phyloP scores from a whole-genome alignment of 2,329 filamentous ascomycete species.

The Hypoxylon sp. region DNA sequence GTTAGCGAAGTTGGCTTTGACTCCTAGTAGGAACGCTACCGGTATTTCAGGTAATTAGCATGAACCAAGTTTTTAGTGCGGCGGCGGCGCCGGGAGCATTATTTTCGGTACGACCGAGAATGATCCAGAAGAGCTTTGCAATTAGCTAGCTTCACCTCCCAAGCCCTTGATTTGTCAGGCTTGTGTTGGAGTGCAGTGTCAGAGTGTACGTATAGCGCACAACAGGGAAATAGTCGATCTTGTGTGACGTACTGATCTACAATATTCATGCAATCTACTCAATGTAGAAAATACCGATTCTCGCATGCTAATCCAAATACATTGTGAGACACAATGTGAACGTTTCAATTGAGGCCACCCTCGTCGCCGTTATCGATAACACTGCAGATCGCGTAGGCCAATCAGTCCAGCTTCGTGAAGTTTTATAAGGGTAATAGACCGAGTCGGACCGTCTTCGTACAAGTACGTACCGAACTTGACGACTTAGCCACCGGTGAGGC shows the following conservation, averaged over 20 bases:
- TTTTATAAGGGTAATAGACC: conserved; percentile 30
- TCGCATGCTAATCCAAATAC: not conserved
- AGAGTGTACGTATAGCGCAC: no score
- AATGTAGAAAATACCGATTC: not conserved
- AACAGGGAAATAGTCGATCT: not conserved
- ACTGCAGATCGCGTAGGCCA: conserved; percentile 24
- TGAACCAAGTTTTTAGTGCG: conserved; percentile 3
- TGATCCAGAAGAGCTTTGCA: conserved; percentile 16
- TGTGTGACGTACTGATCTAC: conserved; percentile 1
- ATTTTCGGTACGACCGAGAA: conserved; percentile 26
- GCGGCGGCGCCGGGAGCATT: conserved; percentile 16
- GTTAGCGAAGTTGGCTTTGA: not conserved
- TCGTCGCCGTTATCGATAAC: conserved; percentile 27
- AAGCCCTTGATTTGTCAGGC: not conserved
- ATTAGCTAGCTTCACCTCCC: conserved; percentile 9
- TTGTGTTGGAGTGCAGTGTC: no score
- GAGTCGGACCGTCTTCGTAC: conserved; percentile 41
- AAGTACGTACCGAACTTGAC: conserved; percentile 15
- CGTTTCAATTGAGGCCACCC: conserved; percentile 6
- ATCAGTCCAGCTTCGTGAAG: conserved; percentile 16
- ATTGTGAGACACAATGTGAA: conserved; percentile 13
- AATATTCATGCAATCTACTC: not conserved
- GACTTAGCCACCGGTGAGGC: conserved; percentile 13
- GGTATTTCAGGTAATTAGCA: not conserved
- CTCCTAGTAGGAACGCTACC: not conserved